phyloP scores from a whole-genome alignment of 169 alveolate species.

The Eimeria necatrix region DNA sequence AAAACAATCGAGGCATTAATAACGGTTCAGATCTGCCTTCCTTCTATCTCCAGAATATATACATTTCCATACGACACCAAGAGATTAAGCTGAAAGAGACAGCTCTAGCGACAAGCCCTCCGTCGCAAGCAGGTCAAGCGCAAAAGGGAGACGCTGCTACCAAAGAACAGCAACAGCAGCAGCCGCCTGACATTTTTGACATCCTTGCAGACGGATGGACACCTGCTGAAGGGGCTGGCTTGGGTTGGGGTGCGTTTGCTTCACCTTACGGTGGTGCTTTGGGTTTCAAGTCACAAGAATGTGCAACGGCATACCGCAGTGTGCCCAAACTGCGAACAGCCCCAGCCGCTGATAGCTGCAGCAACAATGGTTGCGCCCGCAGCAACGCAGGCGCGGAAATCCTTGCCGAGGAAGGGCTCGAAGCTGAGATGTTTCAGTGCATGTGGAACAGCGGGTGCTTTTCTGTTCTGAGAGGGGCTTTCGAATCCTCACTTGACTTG shows the following conservation, averaged over 20 bases:
- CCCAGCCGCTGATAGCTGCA: background rate
- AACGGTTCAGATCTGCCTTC: constrained; percentile 91
- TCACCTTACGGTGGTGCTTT: constrained; percentile 54
- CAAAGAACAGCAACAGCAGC: constrained; percentile 60
- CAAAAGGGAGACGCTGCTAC: constrained; percentile 61
- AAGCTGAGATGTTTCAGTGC: constrained; percentile 40
- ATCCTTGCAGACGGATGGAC: constrained; percentile 61
- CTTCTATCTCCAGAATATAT: constrained; percentile 86
- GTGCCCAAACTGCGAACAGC: constrained; percentile 16
- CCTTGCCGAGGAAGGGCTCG: constrained; percentile 26
- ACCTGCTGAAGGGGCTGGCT: constrained; percentile 55
- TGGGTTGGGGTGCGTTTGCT: constrained; percentile 72
- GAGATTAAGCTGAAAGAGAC: constrained; percentile 79
- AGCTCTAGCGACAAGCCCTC: constrained; percentile 10
- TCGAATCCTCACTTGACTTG: constrained; percentile 44
- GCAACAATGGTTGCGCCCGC: background rate
- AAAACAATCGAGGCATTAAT: constrained; percentile 94
- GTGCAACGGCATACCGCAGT: background rate
- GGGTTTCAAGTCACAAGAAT: background rate
- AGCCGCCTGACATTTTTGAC: constrained; percentile 48
- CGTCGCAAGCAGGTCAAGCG: constrained; percentile 51
- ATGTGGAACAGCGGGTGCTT: constrained; percentile 58
- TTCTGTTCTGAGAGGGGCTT: constrained; percentile 59
- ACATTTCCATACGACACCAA: constrained; percentile 87
- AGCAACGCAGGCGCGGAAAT: background rate